Conservation (phyloP, 192 early-diverging fungal genomes). For the Entomortierella chlamydospora region DNA sequence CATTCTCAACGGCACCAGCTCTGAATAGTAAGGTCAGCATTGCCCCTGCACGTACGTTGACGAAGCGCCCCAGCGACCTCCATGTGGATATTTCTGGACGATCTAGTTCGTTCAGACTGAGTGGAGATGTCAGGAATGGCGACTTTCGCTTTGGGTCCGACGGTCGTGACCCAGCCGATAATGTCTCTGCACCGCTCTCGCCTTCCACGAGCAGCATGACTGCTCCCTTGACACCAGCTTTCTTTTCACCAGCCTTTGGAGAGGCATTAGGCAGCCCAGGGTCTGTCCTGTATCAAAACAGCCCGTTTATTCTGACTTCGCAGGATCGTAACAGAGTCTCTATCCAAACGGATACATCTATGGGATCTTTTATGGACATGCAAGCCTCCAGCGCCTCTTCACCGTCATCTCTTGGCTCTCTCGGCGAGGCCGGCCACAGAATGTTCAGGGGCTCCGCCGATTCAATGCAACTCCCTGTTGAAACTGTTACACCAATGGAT, state of each 20-base stretch:
- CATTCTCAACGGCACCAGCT: conserved; percentile 29
- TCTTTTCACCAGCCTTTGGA: conserved; percentile 79
- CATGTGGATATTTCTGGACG: conserved; percentile 52
- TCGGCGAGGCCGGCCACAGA: conserved; percentile 34
- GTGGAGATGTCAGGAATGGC: conserved; percentile 40
- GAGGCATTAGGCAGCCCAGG: conserved; percentile 63
- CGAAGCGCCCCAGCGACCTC: conserved; percentile 47
- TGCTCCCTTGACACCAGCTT: conserved; percentile 71
- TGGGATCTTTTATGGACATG: conserved; percentile 47
- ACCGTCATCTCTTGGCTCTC: conserved; percentile 47
- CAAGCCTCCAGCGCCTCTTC: conserved; percentile 49
- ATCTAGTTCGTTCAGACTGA: conserved; percentile 41
- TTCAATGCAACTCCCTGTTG: conserved; percentile 42
- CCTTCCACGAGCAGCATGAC: conserved; percentile 20
- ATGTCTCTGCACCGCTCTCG: conserved; percentile 33
- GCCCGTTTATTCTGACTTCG: conserved; percentile 42
- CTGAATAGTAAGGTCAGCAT: conserved; percentile 12
- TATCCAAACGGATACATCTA: conserved; percentile 49
- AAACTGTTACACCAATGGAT: conserved; percentile 53
- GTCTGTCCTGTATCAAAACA: conserved; percentile 34
- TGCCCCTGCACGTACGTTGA: conserved; percentile 28
- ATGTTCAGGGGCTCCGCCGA: conserved; percentile 49
- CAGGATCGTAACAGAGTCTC: conserved; percentile 51
- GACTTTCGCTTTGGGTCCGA: conserved; percentile 48
- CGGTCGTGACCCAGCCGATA: conserved; percentile 17